Percentiles rank a stretch among this genome's conserved stretches.
These are phyloP conservation scores for Clarkia xantiana DNA, from an alignment of 345 rosid species.

Conservation along the genomic window DNA sequence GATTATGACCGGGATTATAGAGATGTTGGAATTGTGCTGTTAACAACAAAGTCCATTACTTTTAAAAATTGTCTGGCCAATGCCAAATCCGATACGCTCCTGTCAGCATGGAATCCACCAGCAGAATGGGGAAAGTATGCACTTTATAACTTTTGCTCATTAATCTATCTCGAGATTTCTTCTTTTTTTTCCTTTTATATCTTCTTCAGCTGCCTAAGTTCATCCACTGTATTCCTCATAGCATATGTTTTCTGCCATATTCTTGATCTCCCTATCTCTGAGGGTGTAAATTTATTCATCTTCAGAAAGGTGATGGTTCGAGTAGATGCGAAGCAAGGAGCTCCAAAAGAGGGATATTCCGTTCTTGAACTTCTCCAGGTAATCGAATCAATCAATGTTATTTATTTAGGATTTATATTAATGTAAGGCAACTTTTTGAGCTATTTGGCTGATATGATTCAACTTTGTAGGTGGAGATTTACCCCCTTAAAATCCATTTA, in stretches of 20 bases:
- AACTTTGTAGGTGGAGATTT: constrained; percentile 70
- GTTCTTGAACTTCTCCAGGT: constrained; percentile 84
- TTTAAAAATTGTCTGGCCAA: constrained; percentile 68
- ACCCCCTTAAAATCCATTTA: constrained; percentile 91
- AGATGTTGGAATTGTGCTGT: constrained; percentile 84
- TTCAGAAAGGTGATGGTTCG: constrained; percentile 83
- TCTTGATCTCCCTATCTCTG: too few species aligned
- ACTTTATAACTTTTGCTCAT: constrained; percentile 4
- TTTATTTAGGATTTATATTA: neutral
- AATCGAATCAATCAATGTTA: constrained; percentile 5
- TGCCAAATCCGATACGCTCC: constrained; percentile 81
- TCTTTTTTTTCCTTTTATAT: neutral
- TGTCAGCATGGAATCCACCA: constrained; percentile 97
- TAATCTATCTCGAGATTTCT: too few species aligned
- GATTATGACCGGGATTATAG: constrained; percentile 97
- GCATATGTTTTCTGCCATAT: neutral
- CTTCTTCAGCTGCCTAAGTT: neutral
- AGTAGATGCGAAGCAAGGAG: constrained; percentile 92
- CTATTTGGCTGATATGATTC: neutral
- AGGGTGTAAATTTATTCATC: constrained; percentile 5
- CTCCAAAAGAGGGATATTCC: constrained; percentile 79
- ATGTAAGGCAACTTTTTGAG: too few species aligned
- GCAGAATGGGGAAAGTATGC: constrained; percentile 95
- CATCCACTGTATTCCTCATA: neutral
- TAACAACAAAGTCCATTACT: constrained; percentile 71